These are phyloP conservation scores for Termitomyces sp. DNA, from an alignment of 768 basidiomycete genomes.

Conservation along the genomic window DNA sequence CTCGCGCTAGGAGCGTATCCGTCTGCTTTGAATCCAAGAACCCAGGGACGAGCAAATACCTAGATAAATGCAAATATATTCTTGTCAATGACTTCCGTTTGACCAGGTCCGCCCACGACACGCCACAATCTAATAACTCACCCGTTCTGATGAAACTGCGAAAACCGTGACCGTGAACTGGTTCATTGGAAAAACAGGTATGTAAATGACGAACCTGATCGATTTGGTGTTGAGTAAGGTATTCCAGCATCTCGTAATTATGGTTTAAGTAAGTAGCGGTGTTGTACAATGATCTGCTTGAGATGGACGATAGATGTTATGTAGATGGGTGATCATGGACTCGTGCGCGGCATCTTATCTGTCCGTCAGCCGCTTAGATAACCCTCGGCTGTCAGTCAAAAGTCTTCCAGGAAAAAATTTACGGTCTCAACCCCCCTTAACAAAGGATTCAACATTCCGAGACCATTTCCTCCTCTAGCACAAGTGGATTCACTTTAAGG, in stretches of 20 bases:
- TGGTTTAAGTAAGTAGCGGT: background rate
- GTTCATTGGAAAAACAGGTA: background rate
- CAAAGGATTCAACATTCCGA: background rate
- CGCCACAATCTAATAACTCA: constrained; percentile 18
- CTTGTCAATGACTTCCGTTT: background rate
- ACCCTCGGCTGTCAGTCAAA: no score
- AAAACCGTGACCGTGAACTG: background rate
- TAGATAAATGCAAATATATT: constrained; percentile 20
- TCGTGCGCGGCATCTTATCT: no score
- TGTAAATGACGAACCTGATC: constrained; percentile 39
- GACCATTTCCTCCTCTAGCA: background rate
- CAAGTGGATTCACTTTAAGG: no score
- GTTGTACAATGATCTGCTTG: background rate
- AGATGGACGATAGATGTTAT: no score
- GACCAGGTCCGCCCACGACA: background rate
- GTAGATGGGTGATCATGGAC: no score
- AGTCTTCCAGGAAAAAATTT: no score
- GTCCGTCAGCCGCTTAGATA: background rate
- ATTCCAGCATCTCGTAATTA: constrained; percentile 30
- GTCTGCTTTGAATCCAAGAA: constrained; percentile 66
- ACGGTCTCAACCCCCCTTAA: background rate
- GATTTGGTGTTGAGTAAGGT: constrained; percentile 51
- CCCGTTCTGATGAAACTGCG: constrained; percentile 58
- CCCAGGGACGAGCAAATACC: constrained; percentile 72
- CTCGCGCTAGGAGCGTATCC: constrained; percentile 55